These are phyloP conservation scores for Entomortierella lignicola DNA, from an alignment of 192 early-diverging fungal species.

Conservation along the genomic window DNA sequence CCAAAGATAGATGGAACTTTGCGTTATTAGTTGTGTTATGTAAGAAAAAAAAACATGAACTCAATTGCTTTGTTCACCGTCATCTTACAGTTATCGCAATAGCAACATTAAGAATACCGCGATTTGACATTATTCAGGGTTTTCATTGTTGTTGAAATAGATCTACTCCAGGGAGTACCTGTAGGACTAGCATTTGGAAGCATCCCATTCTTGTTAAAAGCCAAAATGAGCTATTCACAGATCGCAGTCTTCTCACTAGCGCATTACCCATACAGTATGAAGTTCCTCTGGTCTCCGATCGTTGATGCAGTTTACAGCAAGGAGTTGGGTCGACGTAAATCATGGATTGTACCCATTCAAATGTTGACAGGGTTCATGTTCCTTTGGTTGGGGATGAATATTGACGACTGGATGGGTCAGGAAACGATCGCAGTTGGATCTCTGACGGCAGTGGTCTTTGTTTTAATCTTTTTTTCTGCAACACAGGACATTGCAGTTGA, in stretches of 20 bases:
- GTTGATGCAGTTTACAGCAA: slow-evolving; percentile 91
- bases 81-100: too few relatives aligned
- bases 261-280: slow-evolving; percentile 96
- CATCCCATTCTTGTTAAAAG: slow-evolving; percentile 94
- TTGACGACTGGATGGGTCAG: slow-evolving; percentile 75
- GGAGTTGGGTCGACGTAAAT: slow-evolving; percentile 90
- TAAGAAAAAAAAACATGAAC: slow-evolving; percentile 10
- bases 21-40: slow-evolving; percentile 42
- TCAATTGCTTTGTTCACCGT: too few relatives aligned
- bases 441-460: slow-evolving; percentile 81
- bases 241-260: slow-evolving; percentile 95
- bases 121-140: background rate
- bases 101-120: background rate
- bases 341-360: slow-evolving; percentile 99
- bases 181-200: slow-evolving; percentile 91
- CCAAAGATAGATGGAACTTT: slow-evolving; percentile 52
- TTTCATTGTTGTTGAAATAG: slow-evolving; percentile 5
- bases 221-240: slow-evolving; percentile 89
- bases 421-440: slow-evolving; percentile 70
- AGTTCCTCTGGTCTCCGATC: slow-evolving; percentile 98
- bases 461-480: slow-evolving; percentile 92
- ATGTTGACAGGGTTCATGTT: slow-evolving; percentile 83
- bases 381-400: slow-evolving; percentile 79
- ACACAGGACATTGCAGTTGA: slow-evolving; percentile 89
- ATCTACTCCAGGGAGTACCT: slow-evolving; percentile 95